Percentiles rank a stretch among this genome's conserved stretches.
These are phyloP conservation scores for Fulvia fulva DNA, from an alignment of 2,329 filamentous ascomycete genomes.

Conservation along the genomic window DNA sequence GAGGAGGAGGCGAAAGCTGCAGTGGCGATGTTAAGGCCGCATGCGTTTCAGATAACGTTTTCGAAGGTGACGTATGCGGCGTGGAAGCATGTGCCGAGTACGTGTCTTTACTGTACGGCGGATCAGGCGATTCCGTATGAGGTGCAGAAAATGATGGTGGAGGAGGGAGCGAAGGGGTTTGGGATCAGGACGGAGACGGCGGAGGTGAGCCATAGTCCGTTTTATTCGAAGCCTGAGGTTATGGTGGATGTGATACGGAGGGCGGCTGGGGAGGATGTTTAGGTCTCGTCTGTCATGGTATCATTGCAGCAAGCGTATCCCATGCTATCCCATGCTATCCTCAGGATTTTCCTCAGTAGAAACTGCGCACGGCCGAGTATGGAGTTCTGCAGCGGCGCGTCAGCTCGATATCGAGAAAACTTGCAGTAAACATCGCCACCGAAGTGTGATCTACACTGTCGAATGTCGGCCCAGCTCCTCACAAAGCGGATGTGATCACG, in stretches of 20 bases:
- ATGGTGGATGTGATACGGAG: not conserved
- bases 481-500: too few relatives aligned
- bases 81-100: constrained; percentile 1
- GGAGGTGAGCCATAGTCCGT: not conserved
- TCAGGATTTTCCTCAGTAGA: too few relatives aligned
- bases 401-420: too few relatives aligned
- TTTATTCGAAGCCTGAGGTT: not conserved
- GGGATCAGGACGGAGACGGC: not conserved
- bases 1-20: not conserved
- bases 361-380: too few relatives aligned
- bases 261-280: not conserved
- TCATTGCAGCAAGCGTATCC: too few relatives aligned
- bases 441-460: too few relatives aligned
- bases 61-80: not conserved
- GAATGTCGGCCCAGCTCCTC: too few relatives aligned
- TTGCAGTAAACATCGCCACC: too few relatives aligned
- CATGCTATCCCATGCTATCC: too few relatives aligned
- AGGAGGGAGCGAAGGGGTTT: not conserved
- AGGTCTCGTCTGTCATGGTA: not conserved
- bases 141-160: constrained; percentile 1
- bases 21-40: not conserved
- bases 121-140: not conserved
- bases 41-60: not conserved
- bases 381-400: too few relatives aligned
- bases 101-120: not conserved